Percentiles rank a stretch among this genome's conserved stretches.
These are phyloP conservation scores for Pythium myriotylum DNA, from an alignment of 352 stramenopile species.

Conservation along the genomic window DNA sequence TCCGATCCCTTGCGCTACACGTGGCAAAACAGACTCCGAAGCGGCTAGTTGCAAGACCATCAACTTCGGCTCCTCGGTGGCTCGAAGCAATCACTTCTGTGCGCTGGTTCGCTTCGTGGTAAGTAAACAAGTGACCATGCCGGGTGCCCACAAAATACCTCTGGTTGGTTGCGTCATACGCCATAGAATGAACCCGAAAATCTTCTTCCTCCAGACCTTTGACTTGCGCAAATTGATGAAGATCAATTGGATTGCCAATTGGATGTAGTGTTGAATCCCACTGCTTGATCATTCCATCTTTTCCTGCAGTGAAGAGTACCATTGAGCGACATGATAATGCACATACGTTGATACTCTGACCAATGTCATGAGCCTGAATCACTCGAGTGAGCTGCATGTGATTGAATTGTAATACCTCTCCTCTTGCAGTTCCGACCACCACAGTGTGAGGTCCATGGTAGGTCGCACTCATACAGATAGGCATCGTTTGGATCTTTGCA, in stretches of 20 bases:
- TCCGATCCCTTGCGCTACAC: constrained; percentile 41
- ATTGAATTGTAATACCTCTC: constrained; percentile 74
- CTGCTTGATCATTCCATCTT: constrained; percentile 77
- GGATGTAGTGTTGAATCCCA: constrained; percentile 78
- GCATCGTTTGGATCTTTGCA: constrained; percentile 45
- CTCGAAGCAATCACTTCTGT: constrained; percentile 53
- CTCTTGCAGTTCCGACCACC: constrained; percentile 64
- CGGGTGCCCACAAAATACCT: constrained; percentile 62
- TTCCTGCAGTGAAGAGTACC: constrained; percentile 77
- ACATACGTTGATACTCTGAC: constrained; percentile 59
- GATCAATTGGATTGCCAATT: constrained; percentile 68
- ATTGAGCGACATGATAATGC: constrained; percentile 65
- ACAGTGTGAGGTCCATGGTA: constrained; percentile 61
- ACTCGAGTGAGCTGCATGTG: constrained; percentile 51
- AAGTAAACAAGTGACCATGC: constrained; percentile 23
- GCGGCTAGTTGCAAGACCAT: constrained; percentile 29
- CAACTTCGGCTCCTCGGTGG: constrained; percentile 34
- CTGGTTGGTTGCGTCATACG: constrained; percentile 54
- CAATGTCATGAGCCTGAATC: constrained; percentile 58
- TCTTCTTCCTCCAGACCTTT: constrained; percentile 45
- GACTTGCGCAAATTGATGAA: constrained; percentile 40
- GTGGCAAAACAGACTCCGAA: constrained; percentile 54
- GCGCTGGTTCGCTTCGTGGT: constrained; percentile 1
- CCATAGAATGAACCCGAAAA: constrained; percentile 69
- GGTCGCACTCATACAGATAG: constrained; percentile 47